These are phyloP conservation scores for Platismatia glauca DNA, from an alignment of 495 filamentous ascomycete genomes.

Conservation along the genomic window DNA sequence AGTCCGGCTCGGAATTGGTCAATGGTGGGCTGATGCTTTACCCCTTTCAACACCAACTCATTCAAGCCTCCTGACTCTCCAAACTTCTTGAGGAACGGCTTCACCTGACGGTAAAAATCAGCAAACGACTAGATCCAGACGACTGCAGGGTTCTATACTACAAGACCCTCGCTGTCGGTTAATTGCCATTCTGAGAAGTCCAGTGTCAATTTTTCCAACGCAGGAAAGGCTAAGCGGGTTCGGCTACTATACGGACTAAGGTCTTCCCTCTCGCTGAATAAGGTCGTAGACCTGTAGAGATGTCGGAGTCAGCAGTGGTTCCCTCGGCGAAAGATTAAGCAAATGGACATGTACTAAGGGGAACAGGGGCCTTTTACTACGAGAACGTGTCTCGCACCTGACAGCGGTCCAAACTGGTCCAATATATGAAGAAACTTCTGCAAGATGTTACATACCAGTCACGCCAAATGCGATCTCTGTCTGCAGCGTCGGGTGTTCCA, in stretches of 20 bases:
- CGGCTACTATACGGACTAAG: constrained; percentile 13
- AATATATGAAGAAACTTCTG: too few species aligned
- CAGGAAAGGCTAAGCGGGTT: constrained; percentile 14
- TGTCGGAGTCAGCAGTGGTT: background rate
- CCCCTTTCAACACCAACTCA: constrained; percentile 15
- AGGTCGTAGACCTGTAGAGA: constrained; percentile 4
- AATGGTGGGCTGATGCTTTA: constrained; percentile 20
- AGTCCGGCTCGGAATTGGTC: constrained; percentile 17
- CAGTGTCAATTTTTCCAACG: constrained; percentile 17
- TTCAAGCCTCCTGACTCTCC: constrained; percentile 16
- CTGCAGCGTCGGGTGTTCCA: constrained; percentile 2
- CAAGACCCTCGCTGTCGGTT: constrained; percentile 17
- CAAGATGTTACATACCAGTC: constrained; percentile 13
- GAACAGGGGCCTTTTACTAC: background rate
- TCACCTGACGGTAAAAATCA: constrained; percentile 11
- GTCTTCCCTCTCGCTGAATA: constrained; percentile 19
- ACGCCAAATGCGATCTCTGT: constrained; percentile 19
- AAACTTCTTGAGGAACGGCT: constrained; percentile 21
- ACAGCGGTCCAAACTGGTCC: too few species aligned
- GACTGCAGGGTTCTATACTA: background rate
- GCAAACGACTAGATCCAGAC: background rate
- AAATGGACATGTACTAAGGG: background rate
- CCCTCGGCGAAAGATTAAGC: background rate
- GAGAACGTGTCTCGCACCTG: background rate
- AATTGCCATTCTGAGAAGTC: constrained; percentile 22